Evolutionary conservation across 2,329 filamentous ascomycete genomes (phyloP).

Genomic region (Clarireedia monteithiana): DNA sequence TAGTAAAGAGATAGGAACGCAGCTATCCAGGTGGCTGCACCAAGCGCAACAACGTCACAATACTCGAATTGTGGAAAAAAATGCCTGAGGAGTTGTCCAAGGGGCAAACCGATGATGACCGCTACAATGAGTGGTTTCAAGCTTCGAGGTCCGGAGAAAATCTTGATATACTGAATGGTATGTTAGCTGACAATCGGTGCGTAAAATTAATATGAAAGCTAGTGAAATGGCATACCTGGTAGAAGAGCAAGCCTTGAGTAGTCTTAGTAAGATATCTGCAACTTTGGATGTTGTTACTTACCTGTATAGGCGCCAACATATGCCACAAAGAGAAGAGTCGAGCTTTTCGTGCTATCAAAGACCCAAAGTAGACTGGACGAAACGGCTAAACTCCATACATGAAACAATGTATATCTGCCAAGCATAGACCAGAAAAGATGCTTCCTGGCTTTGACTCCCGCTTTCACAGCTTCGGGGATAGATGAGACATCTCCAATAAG

Average conservation of each 20-base stretch:
- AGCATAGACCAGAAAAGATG: slow-evolving; percentile 28
- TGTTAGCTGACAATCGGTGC: neutral
- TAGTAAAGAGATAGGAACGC: slow-evolving; percentile 30
- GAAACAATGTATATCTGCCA: slow-evolving; percentile 39
- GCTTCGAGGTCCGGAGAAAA: slow-evolving; percentile 42
- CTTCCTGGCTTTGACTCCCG: slow-evolving; percentile 29
- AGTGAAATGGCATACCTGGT: neutral
- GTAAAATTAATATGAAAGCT: neutral
- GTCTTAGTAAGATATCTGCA: neutral
- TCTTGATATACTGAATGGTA: slow-evolving; percentile 40
- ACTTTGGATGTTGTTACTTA: neutral
- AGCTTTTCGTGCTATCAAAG: slow-evolving; percentile 36
- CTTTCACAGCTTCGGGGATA: slow-evolving; percentile 1
- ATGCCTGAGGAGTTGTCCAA: slow-evolving; percentile 38
- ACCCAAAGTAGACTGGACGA: slow-evolving; percentile 42
- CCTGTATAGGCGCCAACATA: slow-evolving; percentile 32
- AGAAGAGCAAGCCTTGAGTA: slow-evolving; percentile 1
- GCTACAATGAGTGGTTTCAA: slow-evolving; percentile 41
- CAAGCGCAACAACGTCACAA: slow-evolving; percentile 40
- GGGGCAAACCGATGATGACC: slow-evolving; percentile 36
- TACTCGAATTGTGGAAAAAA: slow-evolving; percentile 35
- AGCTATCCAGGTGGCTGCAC: slow-evolving; percentile 42
- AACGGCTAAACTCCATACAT: slow-evolving; percentile 29
- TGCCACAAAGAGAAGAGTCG: slow-evolving; percentile 40
- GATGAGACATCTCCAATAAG: slow-evolving; percentile 5